Evolutionary conservation across 768 basidiomycete species (phyloP), one percentile per base, ranked within the genome.

Genomic region (Kwoniella sp.): DNA sequence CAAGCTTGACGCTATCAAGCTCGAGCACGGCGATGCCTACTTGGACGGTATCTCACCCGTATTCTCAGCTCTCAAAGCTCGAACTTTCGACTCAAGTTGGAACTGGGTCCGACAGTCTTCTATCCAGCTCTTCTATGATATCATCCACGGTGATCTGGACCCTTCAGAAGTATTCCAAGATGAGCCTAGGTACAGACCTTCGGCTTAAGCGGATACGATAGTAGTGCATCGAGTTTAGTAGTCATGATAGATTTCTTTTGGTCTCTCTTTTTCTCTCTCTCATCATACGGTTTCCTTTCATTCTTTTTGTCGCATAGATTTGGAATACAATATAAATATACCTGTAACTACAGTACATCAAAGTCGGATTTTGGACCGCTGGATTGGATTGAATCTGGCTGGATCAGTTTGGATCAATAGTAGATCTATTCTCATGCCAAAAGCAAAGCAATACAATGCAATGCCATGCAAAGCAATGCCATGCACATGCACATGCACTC

Each of bases 91-190:
- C 78, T 98, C 95, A 1, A 92, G 90, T 6, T 99, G 95, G 96
- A 99, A 99, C 78, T 99, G 96, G 96, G 95, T 90, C 49, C 88
- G 95, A 64, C 96, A 99, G 82, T 94, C 96, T 66, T 92, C 93
- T 17, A 84, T 98, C 26, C 83, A 92, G 64, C 94, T 99, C 92
- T 98, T 88, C 83, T 97, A 94, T 81, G 95, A 98, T 79, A 96
- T 99, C 82, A 92, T 99, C 72, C 92, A 93, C 70, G 96, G 96
- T 52, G 73, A 77, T 29, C 58, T 77, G 10, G 75, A 77, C 55
- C 75, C 75, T 24, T 68, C 67, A 9, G 69, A 68, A 2, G 68
- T 76, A 10, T 76, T 76, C 60, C 46, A 60, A 17, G 69, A 71
- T 64, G 74, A 73, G 59, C 72, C 74, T 59, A 60, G 58, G 37